Evolutionary conservation across 1,284 basidiomycete genomes (phyloP), one percentile per base, ranked within the genome.

Genomic region (Volvariella surrecta): DNA sequence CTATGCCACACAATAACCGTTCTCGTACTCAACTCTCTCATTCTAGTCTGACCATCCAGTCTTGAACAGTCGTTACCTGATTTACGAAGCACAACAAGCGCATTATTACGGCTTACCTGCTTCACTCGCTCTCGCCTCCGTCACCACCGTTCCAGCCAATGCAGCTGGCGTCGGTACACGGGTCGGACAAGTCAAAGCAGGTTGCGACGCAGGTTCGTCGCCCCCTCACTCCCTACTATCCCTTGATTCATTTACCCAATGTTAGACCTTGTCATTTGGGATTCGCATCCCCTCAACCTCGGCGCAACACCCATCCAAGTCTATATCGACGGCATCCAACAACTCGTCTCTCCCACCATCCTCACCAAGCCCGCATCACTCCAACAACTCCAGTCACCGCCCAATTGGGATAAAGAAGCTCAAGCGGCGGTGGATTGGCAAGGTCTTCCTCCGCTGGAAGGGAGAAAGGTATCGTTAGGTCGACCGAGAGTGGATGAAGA

Each of bases 31-130:
- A 47, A 24, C 32, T 21, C 35, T n/a, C n/a, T n/a, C n/a, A n/a
- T n/a, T 31, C 30, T 49, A 78, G 74, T 74, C 70, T 11, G 74
- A 78, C 51, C 75, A 77, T 48, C 72, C 74, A 7, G 71, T 73
- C 0, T 48, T 85, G 8, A 78, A 87, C 54, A 78, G 76, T 21
- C 72, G 87, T 1, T 78, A 77, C 53, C 67, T 90, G 9, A 55
- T 87, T 1, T 81, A 77, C 56, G 86, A 89, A 59, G 87, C 86
- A 0, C 79, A 82, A 39, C 79, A 83, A 56, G 83, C 80, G 1
- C 77, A 86, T 55, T 82, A 81, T 53, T 86, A 74, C 48, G 71
- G 73, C 3, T 62, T 78, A 8, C 59, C 67, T 17, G 54, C 62
- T 10, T 65, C 67, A 39, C 53, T 76, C 7, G 74, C 77, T 0